Percentiles rank a stretch among this genome's conserved stretches.
phyloP scores from a whole-genome alignment of 305 asterid species.

The Solanum aculeatissimum region DNA sequence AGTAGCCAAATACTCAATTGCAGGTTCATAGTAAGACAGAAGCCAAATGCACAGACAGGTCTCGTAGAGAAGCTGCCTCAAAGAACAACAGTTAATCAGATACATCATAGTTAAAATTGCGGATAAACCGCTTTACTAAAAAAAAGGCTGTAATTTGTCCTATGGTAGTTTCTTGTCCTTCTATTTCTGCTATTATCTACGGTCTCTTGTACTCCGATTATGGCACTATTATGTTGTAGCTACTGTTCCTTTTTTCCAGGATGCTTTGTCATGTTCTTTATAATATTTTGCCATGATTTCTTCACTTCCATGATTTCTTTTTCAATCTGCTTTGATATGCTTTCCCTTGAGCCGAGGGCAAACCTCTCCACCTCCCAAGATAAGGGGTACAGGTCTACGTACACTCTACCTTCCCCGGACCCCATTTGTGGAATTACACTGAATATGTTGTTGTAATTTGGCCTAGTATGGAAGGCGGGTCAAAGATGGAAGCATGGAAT shows the following conservation, averaged over 20 bases:
- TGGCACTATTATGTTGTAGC: not conserved
- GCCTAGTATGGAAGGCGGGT: not conserved
- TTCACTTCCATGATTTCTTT: not conserved
- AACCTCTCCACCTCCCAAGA: not conserved
- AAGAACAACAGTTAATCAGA: slow-evolving; percentile 1
- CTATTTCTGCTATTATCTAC: not conserved
- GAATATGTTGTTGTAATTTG: not conserved
- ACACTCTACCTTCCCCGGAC: not conserved
- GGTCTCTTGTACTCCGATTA: not conserved
- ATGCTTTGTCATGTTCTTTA: not conserved
- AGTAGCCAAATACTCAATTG: slow-evolving; percentile 72
- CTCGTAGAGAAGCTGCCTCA: slow-evolving; percentile 81
- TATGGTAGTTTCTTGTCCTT: not conserved
- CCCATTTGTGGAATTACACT: not conserved
- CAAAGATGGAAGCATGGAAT: not conserved
- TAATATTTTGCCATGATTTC: not conserved
- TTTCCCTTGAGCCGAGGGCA: not conserved
- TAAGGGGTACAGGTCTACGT: not conserved
- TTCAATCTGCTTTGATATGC: not conserved
- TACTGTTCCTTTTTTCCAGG: not conserved
- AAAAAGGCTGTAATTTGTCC: not conserved
- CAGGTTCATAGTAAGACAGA: slow-evolving; percentile 84
- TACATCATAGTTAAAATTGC: not conserved
- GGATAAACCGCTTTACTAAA: not conserved
- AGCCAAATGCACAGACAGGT: slow-evolving; percentile 93